phyloP scores from a whole-genome alignment of 2,329 filamentous ascomycete genomes.

The Niveomyces coronatus region DNA sequence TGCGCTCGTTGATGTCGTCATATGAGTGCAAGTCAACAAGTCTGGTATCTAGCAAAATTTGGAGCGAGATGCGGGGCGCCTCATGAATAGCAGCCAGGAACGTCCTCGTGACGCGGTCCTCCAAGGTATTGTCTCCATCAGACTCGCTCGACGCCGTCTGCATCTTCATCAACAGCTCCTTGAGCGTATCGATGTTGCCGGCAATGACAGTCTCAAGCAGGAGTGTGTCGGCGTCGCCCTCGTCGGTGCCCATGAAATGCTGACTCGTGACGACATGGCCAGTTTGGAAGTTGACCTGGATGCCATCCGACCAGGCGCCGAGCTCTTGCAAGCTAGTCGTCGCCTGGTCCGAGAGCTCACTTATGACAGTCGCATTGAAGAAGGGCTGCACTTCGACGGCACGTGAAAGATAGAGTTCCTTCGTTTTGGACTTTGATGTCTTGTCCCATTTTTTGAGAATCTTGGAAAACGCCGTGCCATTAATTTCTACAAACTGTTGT shows the following conservation, averaged over 20 bases:
- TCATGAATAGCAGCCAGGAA: slow-evolving; percentile 87
- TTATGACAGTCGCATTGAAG: slow-evolving; percentile 95
- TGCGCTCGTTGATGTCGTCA: slow-evolving; percentile 95
- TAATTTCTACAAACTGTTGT: slow-evolving; percentile 97
- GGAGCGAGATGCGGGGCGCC: slow-evolving; percentile 65
- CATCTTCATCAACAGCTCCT: slow-evolving; percentile 73
- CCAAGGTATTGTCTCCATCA: slow-evolving; percentile 45
- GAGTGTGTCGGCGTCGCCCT: slow-evolving; percentile 81
- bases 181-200: slow-evolving; percentile 66
- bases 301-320: slow-evolving; percentile 93
- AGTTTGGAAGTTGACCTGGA: slow-evolving; percentile 73
- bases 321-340: slow-evolving; percentile 93
- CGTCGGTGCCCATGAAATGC: slow-evolving; percentile 63
- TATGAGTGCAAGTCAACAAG: slow-evolving; percentile 86
- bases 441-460: slow-evolving; percentile 99
- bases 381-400: slow-evolving; percentile 97
- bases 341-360: slow-evolving; percentile 90
- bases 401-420: slow-evolving; percentile 90
- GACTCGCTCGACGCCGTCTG: slow-evolving; percentile 41
- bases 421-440: slow-evolving; percentile 96
- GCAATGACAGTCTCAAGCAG: slow-evolving; percentile 78
- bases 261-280: slow-evolving; percentile 58
- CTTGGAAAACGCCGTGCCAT: slow-evolving; percentile 95
- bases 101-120: slow-evolving; percentile 75
- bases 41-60: slow-evolving; percentile 66